Evolutionary conservation across 306 rosid species (phyloP), one percentile per base, ranked within the genome.

Genomic region (Glycyrrhiza uralensis): DNA sequence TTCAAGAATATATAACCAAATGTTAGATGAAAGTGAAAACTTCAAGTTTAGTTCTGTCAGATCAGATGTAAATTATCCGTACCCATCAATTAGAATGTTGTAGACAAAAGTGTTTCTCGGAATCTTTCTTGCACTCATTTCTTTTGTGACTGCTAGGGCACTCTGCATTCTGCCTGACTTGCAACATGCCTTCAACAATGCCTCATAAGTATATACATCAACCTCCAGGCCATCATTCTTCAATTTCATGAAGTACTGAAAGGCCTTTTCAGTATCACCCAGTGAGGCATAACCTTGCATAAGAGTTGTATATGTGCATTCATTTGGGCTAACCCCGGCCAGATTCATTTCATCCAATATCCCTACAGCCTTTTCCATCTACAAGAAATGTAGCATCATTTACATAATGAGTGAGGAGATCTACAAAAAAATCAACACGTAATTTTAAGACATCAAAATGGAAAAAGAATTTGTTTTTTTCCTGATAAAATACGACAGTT

Each of bases 131-230:
- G 87, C 87, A 81, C 87, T 86, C 97, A 94, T 94, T 82, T 94
- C 90, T 85, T 86, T 89, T 44, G 97, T 91, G 74, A 94, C 97
- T 24, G 90, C 98, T 55, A 94, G 79, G 62, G 98, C 98, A 72
- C 97, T 89, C 86, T 94, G 98, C 98, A 91, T 94, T 83, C 96
- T 80, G 66, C 98, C 98, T 33, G 98, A 83, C 85, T 94, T 94
- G 87, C 98, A 94, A 76, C 98, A 91, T 68, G 97, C 96, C 86
- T 94, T 91, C 72, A 94, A 86, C 87, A 94, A 81, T 10, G 98
- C 97, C 85, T 89, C 97, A 4, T 94, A 94, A 47, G 96, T 86
- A 74, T 78, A 91, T 20, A 87, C 92, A 79, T 94, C 98, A 68
- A 94, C 69, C 76, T 86, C 86, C 82, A 94, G 68, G 57, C 98